Base-by-base conservation (phyloP, 148 eudicot species). In the Selenicereus undatus region DNA sequence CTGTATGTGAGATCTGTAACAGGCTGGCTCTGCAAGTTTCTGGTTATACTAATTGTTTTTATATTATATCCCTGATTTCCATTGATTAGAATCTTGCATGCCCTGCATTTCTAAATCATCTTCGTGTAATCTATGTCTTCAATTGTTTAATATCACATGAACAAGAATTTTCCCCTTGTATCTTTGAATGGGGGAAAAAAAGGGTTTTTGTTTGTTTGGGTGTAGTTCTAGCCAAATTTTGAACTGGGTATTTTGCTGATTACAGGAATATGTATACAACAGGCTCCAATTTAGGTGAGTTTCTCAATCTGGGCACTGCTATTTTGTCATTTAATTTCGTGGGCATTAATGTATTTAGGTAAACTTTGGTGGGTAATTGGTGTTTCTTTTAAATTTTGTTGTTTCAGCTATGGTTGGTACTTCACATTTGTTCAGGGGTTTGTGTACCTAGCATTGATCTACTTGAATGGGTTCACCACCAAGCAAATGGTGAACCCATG, bases 401-500 rank as follows among this genome's bases (percentile, higher is more conserved):
- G 43, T 79, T 82, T 77, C 90, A 96, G 98, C 76, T 93, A 90
- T 85, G 99, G 99, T 35, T 96, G 99, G 98, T 96, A 96, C 89
- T 96, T 96, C 81, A 96, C 99, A 76, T 96, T 92, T 86, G 83
- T 96, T 80, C 99, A 96, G 83, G 99, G 99, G 73, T 92, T 92
- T 91, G 99, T 96, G 54, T 93, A 93, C 81, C 54, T 96, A 42
- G 86, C 85, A 32, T 83, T 96, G 51, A 93, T 96, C 71, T 88
- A 88, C 87, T 80, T 90, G 78, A 94, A 96, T 88, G 99, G 99
- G 76, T 96, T 96, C 84, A 93, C 93, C 76, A 83, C 91, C 35
- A 90, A 94, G 79, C 97, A 92, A 92, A 95, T 91, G 94, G 97
- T 95, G 87, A 95, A 93, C 74, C 97, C 97, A 27, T 95, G 97